phyloP scores from a whole-genome alignment of 768 basidiomycete genomes.

The Russula virescens region DNA sequence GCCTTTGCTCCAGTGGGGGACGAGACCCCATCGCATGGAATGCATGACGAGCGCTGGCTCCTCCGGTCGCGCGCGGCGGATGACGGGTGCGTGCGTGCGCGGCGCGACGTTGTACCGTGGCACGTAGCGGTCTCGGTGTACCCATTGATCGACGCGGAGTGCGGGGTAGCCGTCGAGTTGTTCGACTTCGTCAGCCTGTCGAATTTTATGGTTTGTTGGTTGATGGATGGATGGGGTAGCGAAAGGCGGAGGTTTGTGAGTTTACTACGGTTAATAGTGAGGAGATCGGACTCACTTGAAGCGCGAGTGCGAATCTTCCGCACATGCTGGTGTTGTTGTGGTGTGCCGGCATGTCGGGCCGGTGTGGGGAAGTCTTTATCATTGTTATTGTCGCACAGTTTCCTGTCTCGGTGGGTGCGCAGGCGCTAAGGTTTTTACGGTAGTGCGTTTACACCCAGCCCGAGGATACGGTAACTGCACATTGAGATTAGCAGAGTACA shows the following conservation, averaged over 20 bases:
- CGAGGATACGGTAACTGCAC: neutral
- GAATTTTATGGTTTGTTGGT: neutral
- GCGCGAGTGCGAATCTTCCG: conserved; percentile 54
- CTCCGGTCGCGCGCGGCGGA: conserved; percentile 38
- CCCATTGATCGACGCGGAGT: conserved; percentile 48
- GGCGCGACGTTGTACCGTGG: conserved; percentile 81
- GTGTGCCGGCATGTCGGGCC: no score
- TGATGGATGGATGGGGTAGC: conserved; percentile 15
- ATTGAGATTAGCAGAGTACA: neutral
- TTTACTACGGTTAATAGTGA: no score
- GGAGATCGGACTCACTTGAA: no score
- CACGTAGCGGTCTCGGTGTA: conserved; percentile 51
- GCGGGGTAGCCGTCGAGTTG: conserved; percentile 44
- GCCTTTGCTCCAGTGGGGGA: conserved; percentile 77
- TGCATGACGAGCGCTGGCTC: conserved; percentile 50
- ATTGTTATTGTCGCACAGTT: no score
- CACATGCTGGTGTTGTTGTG: conserved; percentile 46
- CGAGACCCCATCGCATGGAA: conserved; percentile 88
- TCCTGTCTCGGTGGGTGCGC: no score
- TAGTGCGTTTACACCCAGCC: no score
- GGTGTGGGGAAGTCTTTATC: no score
- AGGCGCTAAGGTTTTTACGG: no score
- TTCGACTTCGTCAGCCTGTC: conserved; percentile 20
- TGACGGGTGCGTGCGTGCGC: conserved; percentile 68
- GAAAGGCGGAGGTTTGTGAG: no score